Evolutionary conservation across 2,329 filamentous ascomycete genomes (phyloP).

Genomic region (Pseudogymnoascus sp.): DNA sequence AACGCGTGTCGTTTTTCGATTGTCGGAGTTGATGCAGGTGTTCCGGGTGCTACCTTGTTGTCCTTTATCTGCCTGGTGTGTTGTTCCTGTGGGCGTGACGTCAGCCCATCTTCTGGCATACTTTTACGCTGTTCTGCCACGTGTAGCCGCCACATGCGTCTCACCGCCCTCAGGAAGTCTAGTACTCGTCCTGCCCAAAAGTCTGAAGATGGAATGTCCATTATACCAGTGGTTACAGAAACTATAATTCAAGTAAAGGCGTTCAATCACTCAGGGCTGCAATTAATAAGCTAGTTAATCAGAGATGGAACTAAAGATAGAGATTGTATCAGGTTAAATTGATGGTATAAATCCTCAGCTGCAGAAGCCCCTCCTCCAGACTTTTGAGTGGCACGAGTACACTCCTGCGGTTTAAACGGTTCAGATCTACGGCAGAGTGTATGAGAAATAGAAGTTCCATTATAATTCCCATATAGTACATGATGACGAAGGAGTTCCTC

Average conservation of each 20-base stretch:
- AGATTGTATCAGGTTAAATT: too few species aligned
- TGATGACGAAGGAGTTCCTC: background rate
- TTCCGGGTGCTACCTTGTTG: background rate
- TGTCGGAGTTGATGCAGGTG: constrained; percentile 1
- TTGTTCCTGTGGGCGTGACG: constrained; percentile 2
- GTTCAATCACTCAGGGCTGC: too few species aligned
- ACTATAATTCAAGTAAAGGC: too few species aligned
- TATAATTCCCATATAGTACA: background rate
- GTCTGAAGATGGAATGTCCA: too few species aligned
- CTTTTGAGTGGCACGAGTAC: too few species aligned
- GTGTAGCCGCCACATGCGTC: background rate
- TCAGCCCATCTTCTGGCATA: background rate
- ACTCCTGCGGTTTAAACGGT: background rate
- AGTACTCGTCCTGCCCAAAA: too few species aligned
- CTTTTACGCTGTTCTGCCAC: background rate
- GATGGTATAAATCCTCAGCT: too few species aligned
- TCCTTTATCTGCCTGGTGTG: constrained; percentile 8
- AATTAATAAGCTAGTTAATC: too few species aligned
- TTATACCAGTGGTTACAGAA: too few species aligned
- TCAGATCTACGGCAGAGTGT: background rate
- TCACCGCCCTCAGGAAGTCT: background rate
- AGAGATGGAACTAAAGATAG: too few species aligned
- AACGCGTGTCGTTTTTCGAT: constrained; percentile 6
- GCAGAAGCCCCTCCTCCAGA: too few species aligned
- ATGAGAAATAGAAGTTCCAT: background rate